Conservation (phyloP, 345 rosid species). For the Hypericum perforatum region DNA sequence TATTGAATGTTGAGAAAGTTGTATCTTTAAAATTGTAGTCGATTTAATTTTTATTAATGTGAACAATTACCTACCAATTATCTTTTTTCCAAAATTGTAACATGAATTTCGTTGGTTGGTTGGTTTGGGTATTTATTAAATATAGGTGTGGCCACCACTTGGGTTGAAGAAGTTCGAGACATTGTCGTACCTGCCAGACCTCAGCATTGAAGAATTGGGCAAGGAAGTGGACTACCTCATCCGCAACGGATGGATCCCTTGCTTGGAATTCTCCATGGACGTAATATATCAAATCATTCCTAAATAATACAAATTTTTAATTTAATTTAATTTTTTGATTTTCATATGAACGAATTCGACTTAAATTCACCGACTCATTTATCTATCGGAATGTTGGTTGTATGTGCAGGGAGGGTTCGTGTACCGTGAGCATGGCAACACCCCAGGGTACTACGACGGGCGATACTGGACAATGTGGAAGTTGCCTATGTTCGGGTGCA, state of each 20-base stretch:
- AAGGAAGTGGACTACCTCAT: conserved; percentile 52
- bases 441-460: conserved; percentile 33
- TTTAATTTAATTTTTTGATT: too few relatives aligned
- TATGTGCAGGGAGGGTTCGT: conserved; percentile 11
- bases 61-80: too few relatives aligned
- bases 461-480: conserved; percentile 50
- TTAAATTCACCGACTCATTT: too few relatives aligned
- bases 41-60: too few relatives aligned
- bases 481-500: conserved; percentile 48
- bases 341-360: too few relatives aligned
- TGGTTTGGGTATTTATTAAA: not conserved
- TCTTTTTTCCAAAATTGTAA: not conserved
- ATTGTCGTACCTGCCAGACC: conserved; percentile 40
- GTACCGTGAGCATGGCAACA: conserved; percentile 3
- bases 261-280: conserved; percentile 54
- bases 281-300: conserved; percentile 10
- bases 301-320: too few relatives aligned
- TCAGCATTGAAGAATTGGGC: conserved; percentile 10
- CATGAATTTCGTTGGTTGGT: not conserved
- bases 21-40: too few relatives aligned
- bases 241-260: conserved; percentile 50
- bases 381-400: too few relatives aligned
- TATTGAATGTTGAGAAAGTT: too few relatives aligned
- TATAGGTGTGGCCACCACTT: conserved; percentile 24
- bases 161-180: conserved; percentile 31